Base-by-base conservation (phyloP, 2,329 filamentous ascomycete species). In the Sporothrix phasma region DNA sequence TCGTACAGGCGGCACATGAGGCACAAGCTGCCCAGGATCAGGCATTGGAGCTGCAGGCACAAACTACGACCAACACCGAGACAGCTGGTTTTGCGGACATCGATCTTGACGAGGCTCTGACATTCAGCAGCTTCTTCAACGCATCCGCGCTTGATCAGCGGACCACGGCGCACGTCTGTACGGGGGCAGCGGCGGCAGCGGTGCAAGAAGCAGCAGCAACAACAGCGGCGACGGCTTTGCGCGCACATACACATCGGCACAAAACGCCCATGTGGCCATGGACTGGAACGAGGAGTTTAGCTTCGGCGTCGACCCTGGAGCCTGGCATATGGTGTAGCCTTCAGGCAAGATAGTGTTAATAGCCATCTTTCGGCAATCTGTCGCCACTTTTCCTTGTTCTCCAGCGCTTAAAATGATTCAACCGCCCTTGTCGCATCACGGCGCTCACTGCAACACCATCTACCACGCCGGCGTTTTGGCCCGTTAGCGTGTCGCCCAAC, bases 241-340 rank as follows among this genome's bases (percentile, higher is more conserved):
- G 34, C 54, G n/a, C 37, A 17, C 54, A 11, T 37, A 58, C 11
- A 3, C 34, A 4, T 5, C 22, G 22, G 46, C n/a, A 39, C 58
- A 41, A 11, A 24, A 24, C 24, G 39, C 56, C n/a, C 53, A 43
- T 24, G 24, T 62, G 22, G 19, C 61, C 39, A 63, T 63, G 61
- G 61, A 63, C 49, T 63, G 61, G 61, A 46, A 63, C 39, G 49
- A 43, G 17, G 61, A 63, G 49, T 63, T 63, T 24, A 46, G 49
- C 26, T 56, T 63, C 26, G 61, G 49, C 19, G 24, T 60, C 7
- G 59, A 49, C 29, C 31, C 29, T 3, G 29, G 45, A 10, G 45
- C 10, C 11, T 49, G 49, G 29, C 49, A n/a, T 53, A n/a, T 19
- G 17, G 5, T 49, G 46, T 49, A 49, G 19, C 3, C 19, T 2